Conservation (phyloP, 2,329 filamentous ascomycete genomes). For the Microdochium nivale region DNA sequence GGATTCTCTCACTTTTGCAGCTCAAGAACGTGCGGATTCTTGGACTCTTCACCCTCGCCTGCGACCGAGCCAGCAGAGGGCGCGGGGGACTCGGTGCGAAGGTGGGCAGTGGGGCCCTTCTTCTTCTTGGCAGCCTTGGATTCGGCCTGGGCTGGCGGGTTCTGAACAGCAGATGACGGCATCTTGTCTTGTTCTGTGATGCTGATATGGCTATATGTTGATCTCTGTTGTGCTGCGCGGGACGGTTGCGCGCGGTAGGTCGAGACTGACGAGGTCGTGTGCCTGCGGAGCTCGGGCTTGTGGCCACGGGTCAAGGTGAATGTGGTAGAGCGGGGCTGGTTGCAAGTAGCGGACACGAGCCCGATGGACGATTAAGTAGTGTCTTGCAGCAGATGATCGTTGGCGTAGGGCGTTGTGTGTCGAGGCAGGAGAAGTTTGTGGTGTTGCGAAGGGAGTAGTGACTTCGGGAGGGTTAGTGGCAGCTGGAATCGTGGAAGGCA, state of each 20-base stretch:
- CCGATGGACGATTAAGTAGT: background rate
- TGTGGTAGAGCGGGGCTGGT: background rate
- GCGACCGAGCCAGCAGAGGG: constrained; percentile 37
- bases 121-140: constrained; percentile 61
- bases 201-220: constrained; percentile 1
- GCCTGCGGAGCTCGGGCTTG: constrained; percentile 1
- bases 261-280: constrained; percentile 2
- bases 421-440: background rate
- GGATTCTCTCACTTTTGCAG: constrained; percentile 67
- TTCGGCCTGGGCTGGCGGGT: constrained; percentile 51
- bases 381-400: background rate
- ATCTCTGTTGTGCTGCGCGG: background rate
- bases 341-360: background rate
- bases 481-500: background rate
- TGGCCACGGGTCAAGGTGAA: background rate
- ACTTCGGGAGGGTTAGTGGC: background rate
- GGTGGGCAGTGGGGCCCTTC: constrained; percentile 53
- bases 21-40: constrained; percentile 78
- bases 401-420: background rate
- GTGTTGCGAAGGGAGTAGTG: too few relatives aligned
- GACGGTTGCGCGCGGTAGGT: background rate
- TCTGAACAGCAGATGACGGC: constrained; percentile 56
- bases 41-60: constrained; percentile 51
- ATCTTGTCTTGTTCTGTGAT: constrained; percentile 30
- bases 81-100: constrained; percentile 46